Conservation (phyloP, 345 rosid species). For the Ailanthus altissimus region DNA sequence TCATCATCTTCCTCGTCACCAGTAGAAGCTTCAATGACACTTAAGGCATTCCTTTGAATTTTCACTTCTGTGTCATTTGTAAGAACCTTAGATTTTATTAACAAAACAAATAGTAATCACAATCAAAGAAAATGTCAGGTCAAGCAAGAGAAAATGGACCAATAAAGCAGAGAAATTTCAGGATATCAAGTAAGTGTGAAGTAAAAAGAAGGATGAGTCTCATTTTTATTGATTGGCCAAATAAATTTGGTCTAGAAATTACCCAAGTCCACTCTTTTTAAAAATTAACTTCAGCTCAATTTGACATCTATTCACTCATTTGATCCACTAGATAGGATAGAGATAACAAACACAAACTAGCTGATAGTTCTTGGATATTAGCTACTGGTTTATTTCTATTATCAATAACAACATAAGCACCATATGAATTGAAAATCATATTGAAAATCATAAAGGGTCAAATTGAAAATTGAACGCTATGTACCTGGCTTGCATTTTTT, state of each 20-base stretch:
- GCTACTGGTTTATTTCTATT: too few relatives aligned
- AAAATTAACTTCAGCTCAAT: not conserved
- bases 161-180: constrained; percentile 6
- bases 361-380: too few relatives aligned
- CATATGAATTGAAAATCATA: too few relatives aligned
- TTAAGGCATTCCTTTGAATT: constrained; percentile 95
- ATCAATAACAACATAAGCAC: too few relatives aligned
- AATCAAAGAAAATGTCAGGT: constrained; percentile 3
- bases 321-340: not conserved
- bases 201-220: not conserved
- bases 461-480: too few relatives aligned
- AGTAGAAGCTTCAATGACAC: constrained; percentile 93
- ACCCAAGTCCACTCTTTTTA: too few relatives aligned
- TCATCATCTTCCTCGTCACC: constrained; percentile 89
- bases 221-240: not conserved
- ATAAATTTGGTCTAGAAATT: not conserved
- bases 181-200: not conserved
- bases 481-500: too few relatives aligned
- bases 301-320: not conserved
- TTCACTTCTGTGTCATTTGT: constrained; percentile 97
- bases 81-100: constrained; percentile 64
- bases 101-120: constrained; percentile 21
- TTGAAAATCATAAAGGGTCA: too few relatives aligned
- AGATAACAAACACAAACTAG: too few relatives aligned
- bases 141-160: not conserved